These are phyloP conservation scores for Phytophthora ohioensis DNA, from an alignment of 352 stramenopile genomes.

Conservation along the genomic window DNA sequence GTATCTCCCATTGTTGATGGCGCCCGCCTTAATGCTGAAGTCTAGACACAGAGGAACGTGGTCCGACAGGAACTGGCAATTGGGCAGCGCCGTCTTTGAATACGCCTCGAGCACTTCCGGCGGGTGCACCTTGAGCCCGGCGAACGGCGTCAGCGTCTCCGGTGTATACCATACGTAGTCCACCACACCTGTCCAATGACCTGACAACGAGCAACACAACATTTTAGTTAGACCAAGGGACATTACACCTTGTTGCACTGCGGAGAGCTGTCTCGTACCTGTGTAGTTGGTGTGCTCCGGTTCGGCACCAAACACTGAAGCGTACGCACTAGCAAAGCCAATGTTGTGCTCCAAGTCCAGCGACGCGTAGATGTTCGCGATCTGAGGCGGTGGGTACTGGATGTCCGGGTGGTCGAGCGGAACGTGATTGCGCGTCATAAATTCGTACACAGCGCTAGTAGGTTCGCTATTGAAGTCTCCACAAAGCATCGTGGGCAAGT, in stretches of 20 bases:
- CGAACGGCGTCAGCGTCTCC: constrained; percentile 93
- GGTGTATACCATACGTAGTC: constrained; percentile 99
- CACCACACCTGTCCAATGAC: constrained; percentile 94
- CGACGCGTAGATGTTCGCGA: constrained; percentile 79
- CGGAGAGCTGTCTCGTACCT: constrained; percentile 39
- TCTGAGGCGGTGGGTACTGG: constrained; percentile 69
- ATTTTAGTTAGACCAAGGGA: constrained; percentile 3
- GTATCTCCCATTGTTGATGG: constrained; percentile 57
- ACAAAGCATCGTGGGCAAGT: constrained; percentile 96
- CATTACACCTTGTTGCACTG: background rate
- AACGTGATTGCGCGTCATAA: constrained; percentile 93
- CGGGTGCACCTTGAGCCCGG: constrained; percentile 93
- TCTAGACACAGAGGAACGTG: constrained; percentile 95
- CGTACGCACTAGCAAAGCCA: constrained; percentile 95
- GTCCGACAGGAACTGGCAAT: constrained; percentile 96
- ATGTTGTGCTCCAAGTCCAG: constrained; percentile 94
- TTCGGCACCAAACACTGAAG: constrained; percentile 95
- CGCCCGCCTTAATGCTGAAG: constrained; percentile 83
- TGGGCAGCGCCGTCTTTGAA: constrained; percentile 94
- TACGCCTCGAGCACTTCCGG: constrained; percentile 90
- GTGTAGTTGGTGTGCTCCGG: constrained; percentile 99
- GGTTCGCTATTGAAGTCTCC: constrained; percentile 99
- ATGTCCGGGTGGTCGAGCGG: constrained; percentile 92
- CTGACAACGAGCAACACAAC: constrained; percentile 35
- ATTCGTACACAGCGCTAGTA: constrained; percentile 96